phyloP scores from a whole-genome alignment of 495 filamentous ascomycete genomes.

The Tuber magnatum region DNA sequence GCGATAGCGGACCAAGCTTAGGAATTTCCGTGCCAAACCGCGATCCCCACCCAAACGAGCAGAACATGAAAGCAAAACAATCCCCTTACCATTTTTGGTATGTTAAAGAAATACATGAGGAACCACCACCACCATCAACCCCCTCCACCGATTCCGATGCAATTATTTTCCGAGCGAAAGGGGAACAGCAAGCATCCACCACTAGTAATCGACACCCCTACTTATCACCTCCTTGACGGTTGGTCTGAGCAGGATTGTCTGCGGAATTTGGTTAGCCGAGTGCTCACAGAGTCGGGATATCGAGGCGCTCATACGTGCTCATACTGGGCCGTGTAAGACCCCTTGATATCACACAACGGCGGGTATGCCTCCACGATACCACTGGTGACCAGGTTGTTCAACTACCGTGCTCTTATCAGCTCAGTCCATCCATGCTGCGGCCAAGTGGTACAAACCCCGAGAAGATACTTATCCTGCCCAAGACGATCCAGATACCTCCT shows the following conservation, averaged over 20 bases:
- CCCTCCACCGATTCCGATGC: neutral
- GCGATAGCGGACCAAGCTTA: neutral
- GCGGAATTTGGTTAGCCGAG: constrained; percentile 36
- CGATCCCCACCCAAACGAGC: neutral
- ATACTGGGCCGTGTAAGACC: constrained; percentile 87
- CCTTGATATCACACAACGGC: constrained; percentile 84
- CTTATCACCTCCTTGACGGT: constrained; percentile 90
- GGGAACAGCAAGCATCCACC: neutral
- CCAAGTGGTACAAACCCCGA: constrained; percentile 55
- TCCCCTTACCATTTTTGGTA: neutral
- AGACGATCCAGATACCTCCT: constrained; percentile 77
- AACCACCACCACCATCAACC: neutral
- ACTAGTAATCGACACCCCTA: constrained; percentile 79
- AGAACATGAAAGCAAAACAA: neutral
- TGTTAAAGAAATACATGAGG: neutral
- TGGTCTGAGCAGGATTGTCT: constrained; percentile 82
- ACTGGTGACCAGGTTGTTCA: constrained; percentile 77
- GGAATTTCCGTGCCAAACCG: neutral
- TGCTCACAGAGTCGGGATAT: neutral
- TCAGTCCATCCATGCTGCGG: neutral
- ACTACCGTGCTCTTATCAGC: constrained; percentile 49
- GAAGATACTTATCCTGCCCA: constrained; percentile 79
- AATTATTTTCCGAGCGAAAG: neutral
- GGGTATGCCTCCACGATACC: constrained; percentile 89
- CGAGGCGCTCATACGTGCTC: constrained; percentile 65